Percentiles rank a stretch among this genome's conserved stretches.
These are phyloP conservation scores for Gloeostereum incarnatum DNA, from an alignment of 768 basidiomycete species.

Conservation along the genomic window DNA sequence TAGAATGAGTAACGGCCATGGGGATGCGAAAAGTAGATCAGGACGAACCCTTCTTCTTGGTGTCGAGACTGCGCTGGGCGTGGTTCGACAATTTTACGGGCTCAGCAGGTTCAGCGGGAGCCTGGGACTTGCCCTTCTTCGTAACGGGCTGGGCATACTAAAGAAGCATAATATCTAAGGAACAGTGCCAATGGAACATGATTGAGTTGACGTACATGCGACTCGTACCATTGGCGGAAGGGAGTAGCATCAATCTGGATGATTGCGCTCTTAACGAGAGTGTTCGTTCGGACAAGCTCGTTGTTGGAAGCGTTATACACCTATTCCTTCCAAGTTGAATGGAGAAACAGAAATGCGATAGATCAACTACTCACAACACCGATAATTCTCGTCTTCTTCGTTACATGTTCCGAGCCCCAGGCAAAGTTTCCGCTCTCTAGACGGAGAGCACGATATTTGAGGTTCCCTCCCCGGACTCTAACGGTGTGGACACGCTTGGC, in stretches of 20 bases:
- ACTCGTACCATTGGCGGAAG: conserved; percentile 99
- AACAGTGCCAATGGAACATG: not conserved
- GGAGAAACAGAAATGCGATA: not conserved
- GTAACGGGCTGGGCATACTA: conserved; percentile 95
- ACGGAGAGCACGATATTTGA: conserved; percentile 93
- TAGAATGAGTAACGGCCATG: not conserved
- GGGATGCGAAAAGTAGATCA: not conserved
- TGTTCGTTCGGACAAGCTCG: conserved; percentile 99
- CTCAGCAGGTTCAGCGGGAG: conserved; percentile 37
- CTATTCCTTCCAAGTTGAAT: conserved; percentile 26
- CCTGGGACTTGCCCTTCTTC: conserved; percentile 69
- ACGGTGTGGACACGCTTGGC: conserved; percentile 93
- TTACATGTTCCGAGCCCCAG: conserved; percentile 93
- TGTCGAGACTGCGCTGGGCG: conserved; percentile 77
- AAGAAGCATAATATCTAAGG: conserved; percentile 1
- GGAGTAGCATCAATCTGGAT: conserved; percentile 98
- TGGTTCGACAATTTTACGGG: conserved; percentile 85
- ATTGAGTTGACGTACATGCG: conserved; percentile 60
- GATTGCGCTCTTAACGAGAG: conserved; percentile 93
- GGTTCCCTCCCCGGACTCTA: conserved; percentile 91
- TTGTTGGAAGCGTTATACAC: conserved; percentile 99
- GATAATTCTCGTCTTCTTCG: conserved; percentile 94
- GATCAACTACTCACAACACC: conserved; percentile 63
- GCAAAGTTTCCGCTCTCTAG: conserved; percentile 97
- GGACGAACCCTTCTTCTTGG: conserved; percentile 78